Evolutionary conservation across 2,329 filamentous ascomycete genomes (phyloP).

Genomic region (Dothistroma pini): DNA sequence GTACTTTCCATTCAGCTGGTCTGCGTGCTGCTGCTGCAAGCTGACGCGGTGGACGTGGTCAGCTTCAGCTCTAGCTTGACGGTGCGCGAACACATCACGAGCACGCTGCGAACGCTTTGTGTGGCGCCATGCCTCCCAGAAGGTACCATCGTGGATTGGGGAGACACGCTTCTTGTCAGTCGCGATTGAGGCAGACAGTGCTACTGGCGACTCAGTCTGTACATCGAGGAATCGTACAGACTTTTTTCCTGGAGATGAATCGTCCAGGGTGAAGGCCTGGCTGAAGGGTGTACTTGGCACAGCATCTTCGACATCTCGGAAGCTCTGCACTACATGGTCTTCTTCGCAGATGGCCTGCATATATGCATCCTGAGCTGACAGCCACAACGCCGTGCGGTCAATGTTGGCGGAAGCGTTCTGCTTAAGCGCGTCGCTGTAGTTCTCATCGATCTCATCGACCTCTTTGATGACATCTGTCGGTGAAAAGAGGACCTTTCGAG

Average conservation of each 20-base stretch:
- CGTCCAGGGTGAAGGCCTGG: constrained; percentile 18
- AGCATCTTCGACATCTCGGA: constrained; percentile 30
- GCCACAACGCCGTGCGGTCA: constrained; percentile 82
- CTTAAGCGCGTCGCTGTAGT: constrained; percentile 70
- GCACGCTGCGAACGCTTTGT: constrained; percentile 58
- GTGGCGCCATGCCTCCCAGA: constrained; percentile 68
- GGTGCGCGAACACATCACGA: constrained; percentile 78
- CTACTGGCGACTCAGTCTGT: constrained; percentile 19
- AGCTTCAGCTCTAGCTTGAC: constrained; percentile 80
- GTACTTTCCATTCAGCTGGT: constrained; percentile 80
- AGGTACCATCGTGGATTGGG: constrained; percentile 52
- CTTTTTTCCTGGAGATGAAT: constrained; percentile 58
- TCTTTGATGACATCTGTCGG: constrained; percentile 37
- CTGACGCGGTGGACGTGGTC: constrained; percentile 79
- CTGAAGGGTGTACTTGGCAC: constrained; percentile 32
- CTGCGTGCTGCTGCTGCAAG: constrained; percentile 67
- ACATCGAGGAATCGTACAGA: constrained; percentile 61
- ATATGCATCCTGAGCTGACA: constrained; percentile 75
- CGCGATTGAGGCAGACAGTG: not conserved
- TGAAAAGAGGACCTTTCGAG: constrained; percentile 50
- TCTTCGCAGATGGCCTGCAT: constrained; percentile 34
- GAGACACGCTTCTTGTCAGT: constrained; percentile 29
- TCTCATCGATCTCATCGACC: constrained; percentile 56
- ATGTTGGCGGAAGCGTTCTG: constrained; percentile 68
- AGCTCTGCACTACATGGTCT: constrained; percentile 29